Conservation (phyloP, 768 basidiomycete species). For the Tylopilus balloui region DNA sequence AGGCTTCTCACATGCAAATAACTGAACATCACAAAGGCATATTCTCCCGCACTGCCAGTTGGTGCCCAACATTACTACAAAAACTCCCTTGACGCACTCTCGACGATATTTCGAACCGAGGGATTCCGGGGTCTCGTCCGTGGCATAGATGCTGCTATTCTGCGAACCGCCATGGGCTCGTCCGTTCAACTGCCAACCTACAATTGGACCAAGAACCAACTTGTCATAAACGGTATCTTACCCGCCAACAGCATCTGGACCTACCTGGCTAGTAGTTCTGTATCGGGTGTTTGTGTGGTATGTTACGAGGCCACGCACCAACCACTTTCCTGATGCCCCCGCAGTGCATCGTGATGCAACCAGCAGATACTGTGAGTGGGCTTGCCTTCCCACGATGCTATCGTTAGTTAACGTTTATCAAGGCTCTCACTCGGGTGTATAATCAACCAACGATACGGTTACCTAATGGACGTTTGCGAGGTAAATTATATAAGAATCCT, state of each 20-base stretch:
- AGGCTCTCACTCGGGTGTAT: constrained; percentile 92
- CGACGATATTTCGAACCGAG: constrained; percentile 75
- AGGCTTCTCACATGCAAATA: not conserved
- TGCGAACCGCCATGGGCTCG: constrained; percentile 93
- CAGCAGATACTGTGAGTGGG: constrained; percentile 75
- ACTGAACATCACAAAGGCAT: constrained; percentile 54
- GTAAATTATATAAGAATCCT: constrained; percentile 83
- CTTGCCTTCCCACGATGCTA: constrained; percentile 1
- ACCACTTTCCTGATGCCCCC: not conserved
- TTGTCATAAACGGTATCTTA: constrained; percentile 64
- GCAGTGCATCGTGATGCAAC: constrained; percentile 90
- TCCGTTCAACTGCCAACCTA: constrained; percentile 96
- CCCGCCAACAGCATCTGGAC: constrained; percentile 80
- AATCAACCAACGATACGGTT: constrained; percentile 81
- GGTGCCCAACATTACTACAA: constrained; percentile 94
- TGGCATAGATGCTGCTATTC: constrained; percentile 89
- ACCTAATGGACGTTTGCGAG: constrained; percentile 67
- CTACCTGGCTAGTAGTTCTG: constrained; percentile 80
- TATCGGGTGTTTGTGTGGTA: constrained; percentile 92
- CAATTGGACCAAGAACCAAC: constrained; percentile 82
- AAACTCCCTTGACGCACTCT: constrained; percentile 74
- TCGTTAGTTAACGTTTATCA: constrained; percentile 6
- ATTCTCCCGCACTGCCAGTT: constrained; percentile 90
- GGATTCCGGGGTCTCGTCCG: constrained; percentile 75
- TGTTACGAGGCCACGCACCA: constrained; percentile 27